phyloP scores from a whole-genome alignment of 2,329 filamentous ascomycete species.

The Blumeria hordei region DNA sequence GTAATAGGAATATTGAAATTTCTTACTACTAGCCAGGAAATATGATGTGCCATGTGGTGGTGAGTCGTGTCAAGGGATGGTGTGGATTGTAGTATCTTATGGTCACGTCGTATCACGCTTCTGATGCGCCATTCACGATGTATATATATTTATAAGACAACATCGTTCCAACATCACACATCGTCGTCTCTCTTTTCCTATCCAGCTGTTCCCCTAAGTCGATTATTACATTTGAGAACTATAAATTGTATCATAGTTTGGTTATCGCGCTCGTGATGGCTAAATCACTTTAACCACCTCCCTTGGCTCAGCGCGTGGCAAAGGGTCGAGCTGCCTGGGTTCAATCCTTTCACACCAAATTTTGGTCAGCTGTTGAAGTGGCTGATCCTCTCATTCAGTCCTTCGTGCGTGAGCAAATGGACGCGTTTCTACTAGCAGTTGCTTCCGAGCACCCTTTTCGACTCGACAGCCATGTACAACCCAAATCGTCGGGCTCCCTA shows the following conservation, averaged over 20 bases:
- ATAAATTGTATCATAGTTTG: not conserved
- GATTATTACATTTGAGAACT: not conserved
- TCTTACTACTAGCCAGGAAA: too few relatives aligned
- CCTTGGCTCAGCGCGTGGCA: not conserved
- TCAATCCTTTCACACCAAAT: not conserved
- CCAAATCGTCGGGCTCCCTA: not conserved
- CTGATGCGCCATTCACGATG: too few relatives aligned
- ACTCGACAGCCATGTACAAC: not conserved
- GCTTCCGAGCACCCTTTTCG: not conserved
- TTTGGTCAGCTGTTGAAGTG: not conserved
- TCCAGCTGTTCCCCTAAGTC: too few relatives aligned
- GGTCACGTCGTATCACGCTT: too few relatives aligned
- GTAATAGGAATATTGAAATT: too few relatives aligned
- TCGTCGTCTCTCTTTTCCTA: too few relatives aligned
- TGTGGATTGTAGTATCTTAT: too few relatives aligned
- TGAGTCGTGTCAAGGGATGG: too few relatives aligned
- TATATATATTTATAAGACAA: too few relatives aligned
- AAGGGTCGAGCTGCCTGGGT: not conserved
- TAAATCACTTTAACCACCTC: not conserved
- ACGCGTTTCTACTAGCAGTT: not conserved
- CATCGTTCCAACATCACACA: too few relatives aligned
- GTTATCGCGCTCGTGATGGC: not conserved
- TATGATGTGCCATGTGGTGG: too few relatives aligned
- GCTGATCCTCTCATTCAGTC: not conserved
- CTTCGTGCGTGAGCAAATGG: not conserved